Percentiles rank a stretch among this genome's conserved stretches.
Conservation (phyloP, 2,329 filamentous ascomycete species). For the Cadophora sp. region DNA sequence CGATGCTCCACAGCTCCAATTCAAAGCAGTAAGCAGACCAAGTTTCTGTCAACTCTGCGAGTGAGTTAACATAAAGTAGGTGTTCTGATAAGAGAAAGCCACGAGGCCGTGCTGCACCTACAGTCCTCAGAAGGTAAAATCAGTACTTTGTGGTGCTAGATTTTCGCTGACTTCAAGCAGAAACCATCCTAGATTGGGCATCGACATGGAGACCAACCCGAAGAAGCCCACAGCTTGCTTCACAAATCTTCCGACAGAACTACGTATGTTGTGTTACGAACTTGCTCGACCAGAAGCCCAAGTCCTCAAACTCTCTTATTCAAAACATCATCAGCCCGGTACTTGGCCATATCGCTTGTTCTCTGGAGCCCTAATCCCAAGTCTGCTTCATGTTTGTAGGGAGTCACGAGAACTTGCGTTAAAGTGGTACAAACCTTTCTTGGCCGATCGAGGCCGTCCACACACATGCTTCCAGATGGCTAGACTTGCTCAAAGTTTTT, state of each 20-base stretch:
- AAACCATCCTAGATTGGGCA: neutral
- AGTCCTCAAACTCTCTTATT: constrained; percentile 12
- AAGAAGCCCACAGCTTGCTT: constrained; percentile 9
- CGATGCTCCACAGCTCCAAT: neutral
- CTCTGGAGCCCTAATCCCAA: constrained; percentile 8
- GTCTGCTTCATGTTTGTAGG: constrained; percentile 3
- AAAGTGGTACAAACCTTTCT: constrained; percentile 9
- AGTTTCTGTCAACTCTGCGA: neutral
- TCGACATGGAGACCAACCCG: neutral
- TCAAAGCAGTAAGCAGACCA: neutral
- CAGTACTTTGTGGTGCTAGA: neutral
- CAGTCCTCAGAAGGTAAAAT: neutral
- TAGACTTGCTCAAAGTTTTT: neutral
- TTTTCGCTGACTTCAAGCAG: neutral
- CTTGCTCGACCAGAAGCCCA: constrained; percentile 11
- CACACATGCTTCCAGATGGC: neutral
- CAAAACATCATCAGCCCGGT: neutral
- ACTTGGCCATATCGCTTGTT: neutral
- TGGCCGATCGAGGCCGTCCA: neutral
- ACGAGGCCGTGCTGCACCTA: neutral
- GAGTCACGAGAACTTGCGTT: constrained; percentile 19
- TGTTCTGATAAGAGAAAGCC: neutral
- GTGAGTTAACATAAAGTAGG: neutral
- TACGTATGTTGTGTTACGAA: constrained; percentile 3
- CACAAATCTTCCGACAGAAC: neutral